phyloP scores from a whole-genome alignment of 768 basidiomycete genomes.

The Mycena latifolia region DNA sequence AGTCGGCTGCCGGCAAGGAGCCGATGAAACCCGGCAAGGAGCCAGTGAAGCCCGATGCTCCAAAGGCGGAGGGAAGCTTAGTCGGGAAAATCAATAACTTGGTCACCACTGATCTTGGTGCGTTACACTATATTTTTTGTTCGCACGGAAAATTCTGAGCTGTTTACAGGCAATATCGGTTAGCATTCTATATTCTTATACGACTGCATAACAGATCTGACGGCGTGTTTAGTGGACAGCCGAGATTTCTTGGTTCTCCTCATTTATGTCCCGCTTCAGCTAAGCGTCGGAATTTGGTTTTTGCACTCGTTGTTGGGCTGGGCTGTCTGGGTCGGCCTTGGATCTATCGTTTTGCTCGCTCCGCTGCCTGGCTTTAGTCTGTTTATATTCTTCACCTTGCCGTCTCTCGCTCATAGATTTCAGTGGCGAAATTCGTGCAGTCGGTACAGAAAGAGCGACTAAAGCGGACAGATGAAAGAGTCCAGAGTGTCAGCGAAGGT shows the following conservation, averaged over 20 bases:
- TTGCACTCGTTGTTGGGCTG: constrained; percentile 48
- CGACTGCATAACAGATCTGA: not conserved
- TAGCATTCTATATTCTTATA: not conserved
- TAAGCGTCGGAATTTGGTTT: constrained; percentile 54
- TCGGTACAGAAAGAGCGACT: constrained; percentile 61
- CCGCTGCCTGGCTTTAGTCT: constrained; percentile 69
- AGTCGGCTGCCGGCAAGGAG: constrained; percentile 8
- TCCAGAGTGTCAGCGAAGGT: constrained; percentile 74
- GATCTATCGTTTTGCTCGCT: constrained; percentile 44
- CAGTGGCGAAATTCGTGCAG: constrained; percentile 28
- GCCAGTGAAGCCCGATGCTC: constrained; percentile 1
- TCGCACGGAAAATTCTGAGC: too few relatives aligned
- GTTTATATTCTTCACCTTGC: not conserved
- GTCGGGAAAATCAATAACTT: constrained; percentile 85
- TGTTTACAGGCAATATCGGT: constrained; percentile 5
- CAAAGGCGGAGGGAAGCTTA: constrained; percentile 52
- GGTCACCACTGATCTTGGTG: constrained; percentile 68
- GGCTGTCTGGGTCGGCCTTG: constrained; percentile 31
- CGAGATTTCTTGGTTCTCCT: constrained; percentile 20
- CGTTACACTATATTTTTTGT: not conserved
- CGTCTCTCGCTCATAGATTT: not conserved
- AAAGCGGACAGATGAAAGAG: constrained; percentile 70
- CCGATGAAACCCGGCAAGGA: not conserved
- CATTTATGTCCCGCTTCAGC: constrained; percentile 35
- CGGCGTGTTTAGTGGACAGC: constrained; percentile 7